A percentile compares a stretch with the other conserved stretches of the same genome.
phyloP scores from a whole-genome alignment of 169 alveolate genomes.

The Plasmodium cynomolgi region DNA sequence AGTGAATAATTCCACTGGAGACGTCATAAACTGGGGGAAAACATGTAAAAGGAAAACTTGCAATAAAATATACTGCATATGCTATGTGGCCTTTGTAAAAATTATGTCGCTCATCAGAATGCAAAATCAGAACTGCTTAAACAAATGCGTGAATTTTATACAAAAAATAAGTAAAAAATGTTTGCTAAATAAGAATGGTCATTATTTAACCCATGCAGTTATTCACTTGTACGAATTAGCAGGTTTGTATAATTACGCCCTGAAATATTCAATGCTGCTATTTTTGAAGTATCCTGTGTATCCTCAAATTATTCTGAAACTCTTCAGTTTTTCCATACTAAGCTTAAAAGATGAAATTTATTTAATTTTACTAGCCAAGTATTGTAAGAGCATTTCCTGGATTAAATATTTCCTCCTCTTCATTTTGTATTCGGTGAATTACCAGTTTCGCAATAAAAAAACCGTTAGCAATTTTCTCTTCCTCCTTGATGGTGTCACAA shows the following conservation, averaged over 20 bases:
- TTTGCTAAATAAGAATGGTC: constrained; percentile 30
- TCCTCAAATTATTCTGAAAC: constrained; percentile 50
- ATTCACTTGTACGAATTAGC: constrained; percentile 50
- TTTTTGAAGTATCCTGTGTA: constrained; percentile 48
- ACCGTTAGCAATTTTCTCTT: constrained; percentile 19
- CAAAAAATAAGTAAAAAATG: constrained; percentile 37
- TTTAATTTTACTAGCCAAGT: constrained; percentile 62
- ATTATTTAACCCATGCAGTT: constrained; percentile 48
- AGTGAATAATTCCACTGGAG: background rate
- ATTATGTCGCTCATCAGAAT: constrained; percentile 15
- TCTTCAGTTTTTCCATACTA: constrained; percentile 55
- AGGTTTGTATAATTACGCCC: constrained; percentile 33
- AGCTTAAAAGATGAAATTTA: constrained; percentile 47
- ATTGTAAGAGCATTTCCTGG: constrained; percentile 29
- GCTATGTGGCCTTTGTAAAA: constrained; percentile 69
- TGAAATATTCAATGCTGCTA: constrained; percentile 45
- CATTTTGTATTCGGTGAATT: constrained; percentile 63
- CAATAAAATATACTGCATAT: constrained; percentile 20
- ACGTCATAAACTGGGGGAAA: background rate
- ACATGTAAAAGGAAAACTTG: background rate
- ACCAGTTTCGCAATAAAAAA: constrained; percentile 36
- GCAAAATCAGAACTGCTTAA: constrained; percentile 47
- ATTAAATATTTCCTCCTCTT: constrained; percentile 54
- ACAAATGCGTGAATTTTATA: constrained; percentile 39
- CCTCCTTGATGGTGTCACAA: constrained; percentile 39